These are phyloP conservation scores for Luffa aegyptiaca DNA, from an alignment of 306 rosid genomes.

Conservation along the genomic window DNA sequence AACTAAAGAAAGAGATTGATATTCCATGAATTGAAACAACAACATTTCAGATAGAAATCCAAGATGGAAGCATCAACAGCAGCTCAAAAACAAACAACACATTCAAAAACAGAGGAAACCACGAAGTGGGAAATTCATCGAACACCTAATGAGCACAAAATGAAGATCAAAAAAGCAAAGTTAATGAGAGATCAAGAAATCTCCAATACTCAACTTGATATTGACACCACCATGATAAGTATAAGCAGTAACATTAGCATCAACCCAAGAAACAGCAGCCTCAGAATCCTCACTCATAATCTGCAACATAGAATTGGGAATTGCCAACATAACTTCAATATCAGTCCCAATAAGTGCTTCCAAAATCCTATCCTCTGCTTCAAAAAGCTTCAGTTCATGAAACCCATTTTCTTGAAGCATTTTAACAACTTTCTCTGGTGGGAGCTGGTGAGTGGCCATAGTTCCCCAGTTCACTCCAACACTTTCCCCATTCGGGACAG, in stretches of 20 bases:
- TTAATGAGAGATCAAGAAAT: background rate
- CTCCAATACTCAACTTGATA: conserved; percentile 62
- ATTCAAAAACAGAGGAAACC: background rate
- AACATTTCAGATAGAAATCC: background rate
- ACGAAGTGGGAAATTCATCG: background rate
- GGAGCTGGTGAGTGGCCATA: conserved; percentile 63
- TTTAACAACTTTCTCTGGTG: conserved; percentile 52
- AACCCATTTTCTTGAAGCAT: conserved; percentile 75
- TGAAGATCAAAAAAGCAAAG: background rate
- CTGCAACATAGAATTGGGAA: conserved; percentile 70
- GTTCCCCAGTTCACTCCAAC: conserved; percentile 97
- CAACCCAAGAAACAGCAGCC: conserved; percentile 80
- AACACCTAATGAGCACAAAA: background rate
- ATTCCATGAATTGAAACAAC: background rate
- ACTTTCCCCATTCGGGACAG: conserved; percentile 19
- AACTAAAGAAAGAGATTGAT: background rate
- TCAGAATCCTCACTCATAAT: conserved; percentile 40
- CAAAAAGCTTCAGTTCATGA: conserved; percentile 61
- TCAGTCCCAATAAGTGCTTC: conserved; percentile 60
- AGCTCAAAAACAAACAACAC: background rate
- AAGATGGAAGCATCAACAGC: background rate
- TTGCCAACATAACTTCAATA: conserved; percentile 79
- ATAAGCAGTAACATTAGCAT: conserved; percentile 68
- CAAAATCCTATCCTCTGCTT: conserved; percentile 71
- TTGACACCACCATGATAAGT: conserved; percentile 68